phyloP scores from a whole-genome alignment of 352 stramenopile species.

The Stramenopiles sp. region DNA sequence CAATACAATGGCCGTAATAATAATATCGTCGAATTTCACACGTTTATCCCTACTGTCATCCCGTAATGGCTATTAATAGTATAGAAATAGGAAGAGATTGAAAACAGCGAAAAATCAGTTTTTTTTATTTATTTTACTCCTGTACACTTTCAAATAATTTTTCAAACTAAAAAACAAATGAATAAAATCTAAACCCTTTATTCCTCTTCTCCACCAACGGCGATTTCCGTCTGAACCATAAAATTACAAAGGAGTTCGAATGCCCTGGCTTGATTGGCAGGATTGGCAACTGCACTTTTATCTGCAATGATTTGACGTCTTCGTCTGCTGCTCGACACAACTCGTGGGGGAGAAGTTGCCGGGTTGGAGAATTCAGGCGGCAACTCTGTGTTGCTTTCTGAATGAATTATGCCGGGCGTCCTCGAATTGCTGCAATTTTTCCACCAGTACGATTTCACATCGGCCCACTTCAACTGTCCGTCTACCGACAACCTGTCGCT shows the following conservation, averaged over 20 bases:
- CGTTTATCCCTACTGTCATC: no score
- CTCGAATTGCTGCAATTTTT: constrained; percentile 3
- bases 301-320: not conserved
- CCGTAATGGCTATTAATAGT: no score
- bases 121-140: no score
- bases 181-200: no score
- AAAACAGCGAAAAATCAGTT: no score
- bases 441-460: not conserved
- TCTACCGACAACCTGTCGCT: not conserved
- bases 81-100: no score
- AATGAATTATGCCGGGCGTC: not conserved
- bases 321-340: not conserved
- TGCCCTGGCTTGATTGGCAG: not conserved
- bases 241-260: constrained; percentile 1
- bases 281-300: not conserved
- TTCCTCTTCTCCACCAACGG: no score
- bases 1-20: no score
- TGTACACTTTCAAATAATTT: no score
- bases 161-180: no score
- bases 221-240: not conserved
- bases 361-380: not conserved
- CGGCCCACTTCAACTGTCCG: not conserved
- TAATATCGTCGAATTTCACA: no score
- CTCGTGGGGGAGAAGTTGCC: not conserved
- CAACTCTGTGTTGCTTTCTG: not conserved